Conservation (phyloP, 2,329 filamentous ascomycete genomes). For the Talaromyces atroroseus region DNA sequence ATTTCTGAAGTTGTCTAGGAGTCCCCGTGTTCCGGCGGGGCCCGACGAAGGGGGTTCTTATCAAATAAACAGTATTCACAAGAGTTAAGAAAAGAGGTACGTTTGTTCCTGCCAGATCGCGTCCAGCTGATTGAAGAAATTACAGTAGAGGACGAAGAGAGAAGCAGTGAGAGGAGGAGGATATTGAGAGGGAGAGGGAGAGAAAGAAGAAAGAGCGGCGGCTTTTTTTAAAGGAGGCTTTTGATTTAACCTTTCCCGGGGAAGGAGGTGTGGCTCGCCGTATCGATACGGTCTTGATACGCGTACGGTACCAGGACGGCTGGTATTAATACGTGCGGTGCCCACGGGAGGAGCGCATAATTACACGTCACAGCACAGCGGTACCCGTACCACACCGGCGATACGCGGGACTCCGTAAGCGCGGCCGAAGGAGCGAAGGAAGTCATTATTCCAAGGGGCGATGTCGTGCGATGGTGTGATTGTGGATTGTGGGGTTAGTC, state of each 20-base stretch:
- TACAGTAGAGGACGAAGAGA: neutral
- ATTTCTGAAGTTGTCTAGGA: neutral
- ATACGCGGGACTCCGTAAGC: neutral
- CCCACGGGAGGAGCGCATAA: neutral
- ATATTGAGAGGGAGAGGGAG: neutral
- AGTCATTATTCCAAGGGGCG: conserved; percentile 8
- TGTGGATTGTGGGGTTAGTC: conserved; percentile 12
- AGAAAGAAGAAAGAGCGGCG: neutral
- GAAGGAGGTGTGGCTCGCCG: neutral
- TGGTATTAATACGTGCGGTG: neutral
- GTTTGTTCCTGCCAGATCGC: neutral
- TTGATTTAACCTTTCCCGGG: neutral
- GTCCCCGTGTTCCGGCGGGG: neutral
- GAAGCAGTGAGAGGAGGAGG: neutral
- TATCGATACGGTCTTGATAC: neutral
- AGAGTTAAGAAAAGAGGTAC: neutral
- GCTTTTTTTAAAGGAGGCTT: conserved; percentile 4
- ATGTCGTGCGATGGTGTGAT: conserved; percentile 15
- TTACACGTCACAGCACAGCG: neutral
- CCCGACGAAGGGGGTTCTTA: neutral
- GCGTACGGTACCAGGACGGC: neutral
- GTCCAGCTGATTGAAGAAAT: neutral
- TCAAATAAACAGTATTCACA: neutral
- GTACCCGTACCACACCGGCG: conserved; percentile 1
- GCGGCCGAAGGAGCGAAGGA: neutral